Conservation (phyloP, 805 yeast species). For the Pichia ethanolica region DNA sequence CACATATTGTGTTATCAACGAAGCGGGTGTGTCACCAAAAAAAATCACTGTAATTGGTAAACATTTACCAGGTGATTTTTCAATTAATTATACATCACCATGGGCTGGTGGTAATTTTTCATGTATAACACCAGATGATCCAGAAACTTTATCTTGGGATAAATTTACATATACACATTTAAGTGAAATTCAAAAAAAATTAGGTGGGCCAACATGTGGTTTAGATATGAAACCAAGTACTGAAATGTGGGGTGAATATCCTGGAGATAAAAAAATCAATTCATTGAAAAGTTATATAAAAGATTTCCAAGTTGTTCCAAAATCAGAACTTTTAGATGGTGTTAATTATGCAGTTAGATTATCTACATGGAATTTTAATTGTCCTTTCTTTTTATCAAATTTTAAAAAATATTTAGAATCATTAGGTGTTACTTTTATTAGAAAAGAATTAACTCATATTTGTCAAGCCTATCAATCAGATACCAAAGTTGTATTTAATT, state of each 20-base stretch:
- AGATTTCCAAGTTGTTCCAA: conserved; percentile 35
- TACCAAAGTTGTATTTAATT: conserved; percentile 55
- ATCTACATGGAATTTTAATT: conserved; percentile 63
- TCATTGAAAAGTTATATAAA: conserved; percentile 43
- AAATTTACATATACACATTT: conserved; percentile 49
- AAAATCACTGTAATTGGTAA: conserved; percentile 56
- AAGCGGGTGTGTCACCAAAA: conserved; percentile 30
- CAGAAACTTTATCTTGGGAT: conserved; percentile 43
- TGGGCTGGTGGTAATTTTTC: conserved; percentile 69
- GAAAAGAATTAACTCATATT: conserved; percentile 43
- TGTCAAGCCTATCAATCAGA: conserved; percentile 40
- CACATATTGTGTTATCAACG: conserved; percentile 39
- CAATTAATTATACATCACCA: conserved; percentile 69
- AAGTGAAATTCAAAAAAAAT: conserved; percentile 31
- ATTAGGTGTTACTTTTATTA: conserved; percentile 45
- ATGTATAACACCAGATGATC: conserved; percentile 53
- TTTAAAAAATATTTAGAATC: conserved; percentile 37
- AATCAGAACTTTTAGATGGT: conserved; percentile 41
- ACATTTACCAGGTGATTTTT: conserved; percentile 71
- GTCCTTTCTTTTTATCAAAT: conserved; percentile 52
- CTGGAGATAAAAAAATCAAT: conserved; percentile 38
- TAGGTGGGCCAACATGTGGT: conserved; percentile 50
- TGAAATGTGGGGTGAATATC: conserved; percentile 50
- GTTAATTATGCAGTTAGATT: conserved; percentile 49
- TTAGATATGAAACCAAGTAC: conserved; percentile 47